phyloP scores from a whole-genome alignment of 495 filamentous ascomycete genomes.

The Barbatosphaeria neglecta region DNA sequence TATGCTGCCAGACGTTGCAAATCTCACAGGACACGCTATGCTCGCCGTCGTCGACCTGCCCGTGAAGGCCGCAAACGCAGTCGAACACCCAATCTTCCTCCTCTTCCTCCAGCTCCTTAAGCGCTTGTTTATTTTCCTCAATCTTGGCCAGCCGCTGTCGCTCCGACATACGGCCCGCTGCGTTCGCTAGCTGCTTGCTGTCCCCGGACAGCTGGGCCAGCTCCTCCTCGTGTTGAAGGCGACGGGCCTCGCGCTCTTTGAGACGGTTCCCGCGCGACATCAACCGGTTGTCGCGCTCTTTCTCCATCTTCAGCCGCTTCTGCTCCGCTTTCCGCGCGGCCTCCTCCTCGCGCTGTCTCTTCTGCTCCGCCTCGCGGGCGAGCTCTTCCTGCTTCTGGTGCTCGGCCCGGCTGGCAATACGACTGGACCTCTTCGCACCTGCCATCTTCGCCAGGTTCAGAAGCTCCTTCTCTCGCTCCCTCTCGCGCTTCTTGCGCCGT shows the following conservation, averaged over 20 bases:
- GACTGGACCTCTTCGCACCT: slow-evolving; percentile 85
- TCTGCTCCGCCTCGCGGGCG: slow-evolving; percentile 58
- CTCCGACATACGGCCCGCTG: slow-evolving; percentile 60
- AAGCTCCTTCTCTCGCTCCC: slow-evolving; percentile 67
- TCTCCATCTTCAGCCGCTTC: slow-evolving; percentile 50
- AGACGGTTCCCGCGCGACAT: slow-evolving; percentile 75
- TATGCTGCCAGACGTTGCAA: slow-evolving; percentile 95
- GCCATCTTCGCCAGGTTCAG: slow-evolving; percentile 71
- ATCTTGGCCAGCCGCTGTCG: slow-evolving; percentile 68
- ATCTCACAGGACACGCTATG: slow-evolving; percentile 91
- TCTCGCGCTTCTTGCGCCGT: slow-evolving; percentile 53
- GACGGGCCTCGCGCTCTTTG: slow-evolving; percentile 70
- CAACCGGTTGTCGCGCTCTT: slow-evolving; percentile 70
- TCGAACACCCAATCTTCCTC: slow-evolving; percentile 92
- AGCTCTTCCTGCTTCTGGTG: slow-evolving; percentile 65
- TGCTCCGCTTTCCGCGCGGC: slow-evolving; percentile 59
- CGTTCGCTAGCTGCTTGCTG: slow-evolving; percentile 51
- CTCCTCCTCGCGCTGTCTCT: slow-evolving; percentile 49
- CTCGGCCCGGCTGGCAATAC: slow-evolving; percentile 70
- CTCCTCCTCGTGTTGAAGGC: slow-evolving; percentile 72
- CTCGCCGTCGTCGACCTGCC: slow-evolving; percentile 83
- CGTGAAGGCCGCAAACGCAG: slow-evolving; percentile 81
- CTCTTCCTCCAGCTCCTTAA: slow-evolving; percentile 57
- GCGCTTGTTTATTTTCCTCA: slow-evolving; percentile 59
- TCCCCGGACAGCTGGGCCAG: slow-evolving; percentile 67